These are phyloP conservation scores for Trichothecium roseum DNA, from an alignment of 2,329 filamentous ascomycete species.

Conservation along the genomic window DNA sequence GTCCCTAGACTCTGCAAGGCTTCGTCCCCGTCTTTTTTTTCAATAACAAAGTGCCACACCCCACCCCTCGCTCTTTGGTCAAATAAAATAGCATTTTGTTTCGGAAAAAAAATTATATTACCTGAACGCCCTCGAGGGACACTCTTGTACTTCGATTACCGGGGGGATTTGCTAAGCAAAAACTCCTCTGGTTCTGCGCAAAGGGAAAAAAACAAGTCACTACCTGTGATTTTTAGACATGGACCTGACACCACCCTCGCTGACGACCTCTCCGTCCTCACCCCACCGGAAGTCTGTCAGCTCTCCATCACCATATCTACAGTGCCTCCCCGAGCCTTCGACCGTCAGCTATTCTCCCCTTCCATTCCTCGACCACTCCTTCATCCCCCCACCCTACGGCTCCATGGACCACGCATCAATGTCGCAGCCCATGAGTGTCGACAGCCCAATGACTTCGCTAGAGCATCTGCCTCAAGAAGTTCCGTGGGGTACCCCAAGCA, in stretches of 20 bases:
- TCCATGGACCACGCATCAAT: slow-evolving; percentile 26
- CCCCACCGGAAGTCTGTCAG: slow-evolving; percentile 5
- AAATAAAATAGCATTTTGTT: no score
- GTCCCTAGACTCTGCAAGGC: no score
- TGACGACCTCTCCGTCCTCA: slow-evolving; percentile 11
- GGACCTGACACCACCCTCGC: slow-evolving; percentile 11
- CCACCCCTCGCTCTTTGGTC: no score
- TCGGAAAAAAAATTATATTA: no score
- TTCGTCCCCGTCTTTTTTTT: no score
- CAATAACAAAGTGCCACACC: no score
- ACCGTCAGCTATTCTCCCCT: neutral
- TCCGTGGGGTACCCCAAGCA: slow-evolving; percentile 30
- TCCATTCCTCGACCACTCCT: slow-evolving; percentile 2
- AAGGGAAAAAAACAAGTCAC: no score
- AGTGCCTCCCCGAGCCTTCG: slow-evolving; percentile 1
- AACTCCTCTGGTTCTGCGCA: no score
- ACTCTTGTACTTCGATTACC: no score
- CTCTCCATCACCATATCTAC: slow-evolving; percentile 3
- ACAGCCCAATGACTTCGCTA: slow-evolving; percentile 13
- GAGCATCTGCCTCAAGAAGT: slow-evolving; percentile 27
- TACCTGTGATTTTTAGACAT: slow-evolving; percentile 4
- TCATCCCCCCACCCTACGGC: slow-evolving; percentile 17
- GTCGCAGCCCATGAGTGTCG: slow-evolving; percentile 18
- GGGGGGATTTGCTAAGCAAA: no score
- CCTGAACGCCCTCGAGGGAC: no score